Conservation (phyloP, 352 stramenopile species). For the Globisporangium spiculum region DNA sequence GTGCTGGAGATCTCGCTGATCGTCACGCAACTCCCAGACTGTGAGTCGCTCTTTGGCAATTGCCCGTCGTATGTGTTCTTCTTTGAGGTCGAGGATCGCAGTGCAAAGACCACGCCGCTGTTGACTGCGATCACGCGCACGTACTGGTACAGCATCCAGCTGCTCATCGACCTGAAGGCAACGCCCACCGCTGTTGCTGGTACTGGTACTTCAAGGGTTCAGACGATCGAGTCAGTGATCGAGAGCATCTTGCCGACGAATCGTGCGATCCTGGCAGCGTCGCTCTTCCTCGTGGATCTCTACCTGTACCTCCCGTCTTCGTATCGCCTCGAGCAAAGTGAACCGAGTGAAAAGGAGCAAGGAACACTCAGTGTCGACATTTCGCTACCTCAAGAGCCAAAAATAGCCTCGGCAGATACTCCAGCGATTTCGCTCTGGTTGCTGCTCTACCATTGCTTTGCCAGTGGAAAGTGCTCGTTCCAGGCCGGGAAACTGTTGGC, state of each 20-base stretch:
- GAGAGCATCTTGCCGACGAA: constrained; percentile 30
- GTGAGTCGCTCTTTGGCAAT: constrained; percentile 43
- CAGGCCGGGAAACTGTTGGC: constrained; percentile 20
- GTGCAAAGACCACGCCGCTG: constrained; percentile 49
- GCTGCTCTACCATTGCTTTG: constrained; percentile 41
- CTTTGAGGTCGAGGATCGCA: constrained; percentile 55
- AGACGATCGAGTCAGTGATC: constrained; percentile 14
- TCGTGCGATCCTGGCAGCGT: constrained; percentile 40
- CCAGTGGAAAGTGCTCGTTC: constrained; percentile 18
- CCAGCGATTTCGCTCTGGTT: constrained; percentile 68
- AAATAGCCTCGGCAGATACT: not conserved
- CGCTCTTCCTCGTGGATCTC: constrained; percentile 76
- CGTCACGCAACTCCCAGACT: constrained; percentile 61
- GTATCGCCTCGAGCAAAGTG: constrained; percentile 28
- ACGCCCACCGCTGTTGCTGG: not conserved
- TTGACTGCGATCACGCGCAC: constrained; percentile 49
- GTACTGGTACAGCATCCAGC: constrained; percentile 60
- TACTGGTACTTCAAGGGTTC: not conserved
- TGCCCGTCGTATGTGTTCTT: constrained; percentile 66
- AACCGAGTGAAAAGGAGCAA: not conserved
- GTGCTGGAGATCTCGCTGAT: constrained; percentile 32
- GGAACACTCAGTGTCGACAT: not conserved
- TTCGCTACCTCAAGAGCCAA: not conserved
- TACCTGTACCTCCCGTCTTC: constrained; percentile 67
- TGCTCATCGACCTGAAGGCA: constrained; percentile 36